Evolutionary conservation across 331 rosid species (phyloP).

Genomic region (Cucumis variabilis): DNA sequence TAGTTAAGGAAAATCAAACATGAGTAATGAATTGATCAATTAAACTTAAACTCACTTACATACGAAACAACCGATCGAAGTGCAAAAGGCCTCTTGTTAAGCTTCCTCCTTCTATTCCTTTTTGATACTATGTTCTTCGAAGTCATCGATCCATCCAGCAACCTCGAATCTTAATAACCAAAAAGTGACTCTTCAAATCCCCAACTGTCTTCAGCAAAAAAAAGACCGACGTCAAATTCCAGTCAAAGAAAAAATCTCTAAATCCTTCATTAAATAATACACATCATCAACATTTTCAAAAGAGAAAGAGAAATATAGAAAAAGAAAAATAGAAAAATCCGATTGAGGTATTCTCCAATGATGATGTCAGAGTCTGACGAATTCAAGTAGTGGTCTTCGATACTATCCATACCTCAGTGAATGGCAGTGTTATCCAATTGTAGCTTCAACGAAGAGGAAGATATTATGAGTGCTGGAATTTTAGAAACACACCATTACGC

Average conservation of each 20-base stretch:
- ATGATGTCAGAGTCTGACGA: slow-evolving; percentile 80
- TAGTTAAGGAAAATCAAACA: not conserved
- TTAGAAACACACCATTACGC: no score
- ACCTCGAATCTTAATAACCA: slow-evolving; percentile 82
- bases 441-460: slow-evolving; percentile 22
- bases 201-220: slow-evolving; percentile 54
- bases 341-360: slow-evolving; percentile 72
- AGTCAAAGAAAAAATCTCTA: not conserved
- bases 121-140: slow-evolving; percentile 92
- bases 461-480: no score
- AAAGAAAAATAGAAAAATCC: slow-evolving; percentile 36
- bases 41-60: slow-evolving; percentile 69
- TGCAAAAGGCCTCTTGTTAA: slow-evolving; percentile 85
- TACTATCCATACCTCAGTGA: slow-evolving; percentile 61
- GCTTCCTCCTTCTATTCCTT: slow-evolving; percentile 88
- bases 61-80: slow-evolving; percentile 96
- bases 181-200: slow-evolving; percentile 76
- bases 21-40: not conserved
- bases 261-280: not conserved
- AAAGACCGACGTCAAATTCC: not conserved
- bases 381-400: slow-evolving; percentile 62
- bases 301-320: not conserved
- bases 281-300: not conserved
- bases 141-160: slow-evolving; percentile 78
- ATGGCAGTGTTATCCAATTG: not conserved